These are phyloP conservation scores for Cryptococcus floricola DNA, from an alignment of 1,284 basidiomycete species.

Conservation along the genomic window DNA sequence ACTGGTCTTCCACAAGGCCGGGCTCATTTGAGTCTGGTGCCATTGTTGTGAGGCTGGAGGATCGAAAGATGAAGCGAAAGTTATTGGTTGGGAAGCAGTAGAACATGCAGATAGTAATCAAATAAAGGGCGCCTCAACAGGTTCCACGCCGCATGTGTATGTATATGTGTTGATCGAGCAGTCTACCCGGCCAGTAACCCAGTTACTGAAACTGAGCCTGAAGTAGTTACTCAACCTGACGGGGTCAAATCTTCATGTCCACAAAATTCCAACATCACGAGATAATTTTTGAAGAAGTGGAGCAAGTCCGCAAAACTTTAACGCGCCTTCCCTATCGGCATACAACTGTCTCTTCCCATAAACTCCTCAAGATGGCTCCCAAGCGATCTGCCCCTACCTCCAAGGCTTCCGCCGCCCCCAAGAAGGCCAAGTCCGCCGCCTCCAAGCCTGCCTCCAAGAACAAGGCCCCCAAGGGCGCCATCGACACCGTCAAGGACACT, in stretches of 20 bases:
- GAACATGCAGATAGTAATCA: too few relatives aligned
- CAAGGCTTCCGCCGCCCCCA: slow-evolving; percentile 19
- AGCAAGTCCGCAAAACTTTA: too few relatives aligned
- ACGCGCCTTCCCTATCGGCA: too few relatives aligned
- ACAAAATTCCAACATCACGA: neutral
- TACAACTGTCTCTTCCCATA: neutral
- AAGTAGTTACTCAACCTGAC: neutral
- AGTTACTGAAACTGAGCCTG: too few relatives aligned
- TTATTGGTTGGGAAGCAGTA: slow-evolving; percentile 34
- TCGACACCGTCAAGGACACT: slow-evolving; percentile 12
- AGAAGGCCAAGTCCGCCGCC: slow-evolving; percentile 1
- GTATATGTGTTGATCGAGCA: too few relatives aligned
- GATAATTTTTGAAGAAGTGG: too few relatives aligned
- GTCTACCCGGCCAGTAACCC: too few relatives aligned
- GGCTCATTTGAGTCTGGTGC: too few relatives aligned
- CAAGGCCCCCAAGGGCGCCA: neutral
- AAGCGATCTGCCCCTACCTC: slow-evolving; percentile 26
- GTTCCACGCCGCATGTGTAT: too few relatives aligned
- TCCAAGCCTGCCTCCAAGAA: slow-evolving; percentile 8
- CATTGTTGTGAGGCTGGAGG: slow-evolving; percentile 61
- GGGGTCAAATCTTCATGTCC: neutral
- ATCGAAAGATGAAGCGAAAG: slow-evolving; percentile 68
- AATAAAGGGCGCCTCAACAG: too few relatives aligned
- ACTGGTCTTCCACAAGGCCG: too few relatives aligned
- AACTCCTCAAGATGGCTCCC: slow-evolving; percentile 13